Base-by-base conservation (phyloP, 768 basidiomycete genomes). In the Tricholoma matsutake region DNA sequence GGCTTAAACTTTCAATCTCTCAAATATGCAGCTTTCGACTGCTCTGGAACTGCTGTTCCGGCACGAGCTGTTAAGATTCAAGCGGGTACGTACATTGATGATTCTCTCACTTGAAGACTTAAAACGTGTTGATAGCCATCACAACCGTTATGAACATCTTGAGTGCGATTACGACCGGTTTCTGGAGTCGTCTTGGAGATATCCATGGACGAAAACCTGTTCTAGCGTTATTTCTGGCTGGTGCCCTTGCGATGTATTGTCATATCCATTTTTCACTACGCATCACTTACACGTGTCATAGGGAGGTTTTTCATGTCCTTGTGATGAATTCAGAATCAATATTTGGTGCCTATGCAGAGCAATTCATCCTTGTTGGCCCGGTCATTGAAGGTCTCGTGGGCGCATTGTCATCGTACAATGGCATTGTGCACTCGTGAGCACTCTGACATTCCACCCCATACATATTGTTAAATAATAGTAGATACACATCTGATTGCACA, bases 161-260 rank as follows among this genome's bases (percentile, higher is more conserved):
- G 41, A 89, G 91, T 56, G 91, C 92, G 1, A 75, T 92, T 52
- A 91, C 90, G 4, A 92, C 92, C 0, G 92, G 90, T 0, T 91
- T 88, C 76, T 97, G 94, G 94, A 91, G 91, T 56, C 82, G 86
- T 54, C 83, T 87, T 43, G 88, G 91, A 9, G 94, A 96, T 70
- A 74, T 79, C 8, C 76, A 86, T 63, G 94, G 94, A 9, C 82
- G 94, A 35, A 94, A 88, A 53, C 82, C 81, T 25, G 83, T 96
- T 47, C 83, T 96, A 59, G 82, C 83, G 2, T 71, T 85, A 14
- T 82, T 88, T 37, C 78, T 89, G 6, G 62, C 86, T 18, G 93
- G 94, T 14, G 79, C 94, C 1, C 78, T 92, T 57, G 73, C 84
- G 64, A 90, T 88, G 94, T 92, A 67, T 59, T 86, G 76, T 4